Conservation (phyloP, 768 basidiomycete genomes). For the Auricularia cornea region DNA sequence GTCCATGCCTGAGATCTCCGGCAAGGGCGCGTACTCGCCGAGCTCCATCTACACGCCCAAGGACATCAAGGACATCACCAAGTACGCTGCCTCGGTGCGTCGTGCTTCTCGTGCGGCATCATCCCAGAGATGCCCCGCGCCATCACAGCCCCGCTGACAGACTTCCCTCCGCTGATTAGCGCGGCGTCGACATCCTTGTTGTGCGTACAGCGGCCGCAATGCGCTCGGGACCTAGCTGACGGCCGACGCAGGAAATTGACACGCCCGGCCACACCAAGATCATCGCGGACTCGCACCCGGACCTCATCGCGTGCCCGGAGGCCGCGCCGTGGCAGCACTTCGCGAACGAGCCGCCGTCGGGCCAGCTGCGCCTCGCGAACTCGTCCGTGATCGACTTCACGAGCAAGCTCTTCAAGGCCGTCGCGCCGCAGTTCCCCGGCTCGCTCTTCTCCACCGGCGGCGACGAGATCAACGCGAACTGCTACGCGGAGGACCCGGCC, state of each 20-base stretch:
- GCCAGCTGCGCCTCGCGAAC: conserved; percentile 69
- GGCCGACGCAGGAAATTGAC: conserved; percentile 57
- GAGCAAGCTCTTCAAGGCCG: conserved; percentile 39
- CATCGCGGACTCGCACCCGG: conserved; percentile 58
- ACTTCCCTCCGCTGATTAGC: conserved; percentile 22
- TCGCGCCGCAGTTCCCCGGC: conserved; percentile 40
- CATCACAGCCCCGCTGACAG: not conserved
- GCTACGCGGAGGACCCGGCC: conserved; percentile 53
- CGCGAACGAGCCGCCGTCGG: conserved; percentile 69
- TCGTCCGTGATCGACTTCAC: conserved; percentile 54
- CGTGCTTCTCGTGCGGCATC: conserved; percentile 23
- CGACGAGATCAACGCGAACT: conserved; percentile 65
- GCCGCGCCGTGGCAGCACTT: conserved; percentile 35
- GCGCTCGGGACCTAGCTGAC: too few species aligned
- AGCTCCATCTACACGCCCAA: conserved; percentile 41
- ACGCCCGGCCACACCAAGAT: conserved; percentile 73
- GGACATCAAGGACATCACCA: conserved; percentile 52
- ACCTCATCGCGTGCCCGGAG: conserved; percentile 57
- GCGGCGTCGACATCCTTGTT: conserved; percentile 64
- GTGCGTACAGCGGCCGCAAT: conserved; percentile 18
- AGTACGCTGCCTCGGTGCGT: conserved; percentile 64
- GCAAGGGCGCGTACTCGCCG: conserved; percentile 51
- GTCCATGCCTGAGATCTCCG: conserved; percentile 50
- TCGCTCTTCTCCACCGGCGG: conserved; percentile 74
- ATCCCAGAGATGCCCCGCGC: not conserved